Evolutionary conservation across 2,329 filamentous ascomycete genomes (phyloP), one percentile per base, ranked within the genome.

Genomic region (Aureobasidium leucospermi): DNA sequence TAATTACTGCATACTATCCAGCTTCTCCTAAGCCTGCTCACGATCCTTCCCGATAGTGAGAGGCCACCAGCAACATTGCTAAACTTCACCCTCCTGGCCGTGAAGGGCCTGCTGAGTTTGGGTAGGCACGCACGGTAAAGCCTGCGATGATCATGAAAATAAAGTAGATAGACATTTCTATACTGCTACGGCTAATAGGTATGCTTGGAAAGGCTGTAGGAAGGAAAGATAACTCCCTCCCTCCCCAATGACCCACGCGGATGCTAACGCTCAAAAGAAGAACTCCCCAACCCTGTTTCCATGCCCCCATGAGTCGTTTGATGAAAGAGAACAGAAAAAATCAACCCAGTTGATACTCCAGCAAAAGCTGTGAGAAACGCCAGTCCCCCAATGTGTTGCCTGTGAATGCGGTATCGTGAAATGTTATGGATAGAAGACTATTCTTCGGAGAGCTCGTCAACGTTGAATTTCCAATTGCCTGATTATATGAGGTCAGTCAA

Each of bases 71-170:
- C 63, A 32, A 65, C 64, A 32, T 65, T 63, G 32, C 59, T 75
- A 74, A 16, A 39, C 58, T 53, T 78, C 67, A 6, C 73, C 71
- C 62, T 76, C 62, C 63, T 75, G 70, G 28, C 74, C 74, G 52
- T 78, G 77, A 57, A 77, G 73, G 16, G 73, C 76, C 8, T 68
- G 68, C 9, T 69, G 6, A 49, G 31, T 15, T 13, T 36, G 47
- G 10, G 28, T 28, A 47, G 28, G 23, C 46, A 23, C 34, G 9
- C 8, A 48, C 19, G 46, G 28, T 19, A 19, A 51, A 7, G 48
- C n/a, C 19, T 10, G 32, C 2, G 4, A 19, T n/a, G 4, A 38
- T 38, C 13, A 6, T 19, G 13, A 23, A 13, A 15, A 39, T 29
- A 6, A 6, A 41, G 34, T n/a, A 42, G 36, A 52, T 41, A 31